Conservation (phyloP, 2,329 filamentous ascomycete species). For the Nannizziopsis barbatae region DNA sequence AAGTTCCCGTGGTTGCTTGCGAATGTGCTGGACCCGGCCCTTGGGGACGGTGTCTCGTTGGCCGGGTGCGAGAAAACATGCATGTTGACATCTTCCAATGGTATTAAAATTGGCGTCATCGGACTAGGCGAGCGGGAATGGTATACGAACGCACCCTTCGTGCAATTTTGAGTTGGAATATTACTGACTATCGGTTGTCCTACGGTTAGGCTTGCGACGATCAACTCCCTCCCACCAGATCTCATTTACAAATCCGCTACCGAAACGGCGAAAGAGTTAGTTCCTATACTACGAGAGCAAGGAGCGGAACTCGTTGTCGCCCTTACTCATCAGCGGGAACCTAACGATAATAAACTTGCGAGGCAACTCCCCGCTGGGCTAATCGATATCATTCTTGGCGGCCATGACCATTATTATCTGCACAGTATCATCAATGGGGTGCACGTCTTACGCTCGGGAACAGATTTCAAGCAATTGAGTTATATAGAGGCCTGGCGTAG, state of each 20-base stretch:
- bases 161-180: not conserved
- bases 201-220: conserved; percentile 57
- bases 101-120: conserved; percentile 74
- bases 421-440: conserved; percentile 67
- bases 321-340: conserved; percentile 74
- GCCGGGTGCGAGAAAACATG: conserved; percentile 63
- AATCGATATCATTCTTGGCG: conserved; percentile 76
- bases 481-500: conserved; percentile 68
- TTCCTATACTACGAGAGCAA: conserved; percentile 59
- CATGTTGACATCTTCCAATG: conserved; percentile 69
- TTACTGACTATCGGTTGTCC: not conserved
- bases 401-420: conserved; percentile 81
- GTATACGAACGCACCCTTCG: conserved; percentile 25
- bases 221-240: conserved; percentile 72
- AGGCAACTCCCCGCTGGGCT: conserved; percentile 56
- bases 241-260: conserved; percentile 72
- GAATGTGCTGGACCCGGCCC: conserved; percentile 72
- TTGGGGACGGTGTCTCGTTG: conserved; percentile 63
- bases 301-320: conserved; percentile 76
- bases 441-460: conserved; percentile 76
- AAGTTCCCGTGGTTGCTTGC: conserved; percentile 82
- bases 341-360: conserved; percentile 79
- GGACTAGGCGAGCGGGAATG: conserved; percentile 80
- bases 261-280: conserved; percentile 62
- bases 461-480: conserved; percentile 84